Base-by-base conservation (phyloP, 371 early-diverging fungal genomes). In the Apophysomyces sp. region DNA sequence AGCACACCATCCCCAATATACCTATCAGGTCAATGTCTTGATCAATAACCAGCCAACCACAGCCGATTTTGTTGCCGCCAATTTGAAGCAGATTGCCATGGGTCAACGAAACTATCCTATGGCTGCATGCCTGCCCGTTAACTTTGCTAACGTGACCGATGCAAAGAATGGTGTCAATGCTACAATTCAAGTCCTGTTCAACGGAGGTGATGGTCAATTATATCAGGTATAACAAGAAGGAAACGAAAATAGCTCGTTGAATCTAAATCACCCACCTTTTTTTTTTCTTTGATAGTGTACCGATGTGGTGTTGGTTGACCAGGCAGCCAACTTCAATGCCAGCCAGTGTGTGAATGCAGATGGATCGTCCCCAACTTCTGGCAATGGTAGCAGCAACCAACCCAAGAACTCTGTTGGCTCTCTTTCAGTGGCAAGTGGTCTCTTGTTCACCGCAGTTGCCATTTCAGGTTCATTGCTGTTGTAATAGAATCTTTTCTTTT, bases 151-250 rank as follows among this genome's bases (percentile, higher is more conserved):
- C 12, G 65, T 69, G 13, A 29, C 73, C 28, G 66, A 55, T 21
- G 73, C 76, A 13, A 67, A 63, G 21, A 68, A 74, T 40, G 86
- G 86, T 11, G 62, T 72, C 55, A 78, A 75, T 52, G 86, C 81
- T 26, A 86, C 86, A 28, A 60, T 88, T 37, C 87, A 86, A 63
- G 56, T 86, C 24, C 56, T 77, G 5, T 87, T 74, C 58, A 77
- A 84, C 49, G 86, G 79, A 21, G 86, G 86, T 26, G 87, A 88
- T 64, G 77, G 77, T 16, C 59, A 61, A 11, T 68, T 88, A 18
- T 86, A 86, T 63, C 85, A 85, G 73, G 80, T 77, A 73, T 55
- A 26, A 39, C 13, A 18, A 24, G 31, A 18, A 58, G n/a, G n/a
- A 18, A 9, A 28, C 12, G n/a, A 28, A 26, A 1, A 3, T 12